A percentile compares a stretch with the other conserved stretches of the same genome.
phyloP scores from a whole-genome alignment of 2,329 filamentous ascomycete species.

The Alternaria gansuensis region DNA sequence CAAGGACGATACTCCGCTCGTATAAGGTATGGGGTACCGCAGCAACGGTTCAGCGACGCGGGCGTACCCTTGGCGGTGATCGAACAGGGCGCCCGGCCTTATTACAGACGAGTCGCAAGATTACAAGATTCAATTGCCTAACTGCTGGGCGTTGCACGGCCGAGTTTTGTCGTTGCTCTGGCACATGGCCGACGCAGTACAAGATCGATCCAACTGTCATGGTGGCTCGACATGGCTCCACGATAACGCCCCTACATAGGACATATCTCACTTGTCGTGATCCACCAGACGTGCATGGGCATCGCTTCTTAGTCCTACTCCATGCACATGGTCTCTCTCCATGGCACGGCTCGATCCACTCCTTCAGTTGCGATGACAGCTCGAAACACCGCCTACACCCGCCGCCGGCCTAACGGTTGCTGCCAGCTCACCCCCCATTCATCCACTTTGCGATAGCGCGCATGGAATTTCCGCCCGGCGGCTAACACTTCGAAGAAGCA shows the following conservation, averaged over 20 bases:
- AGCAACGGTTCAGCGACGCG: slow-evolving; percentile 30
- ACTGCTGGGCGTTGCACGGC: slow-evolving; percentile 13
- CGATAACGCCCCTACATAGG: slow-evolving; percentile 3
- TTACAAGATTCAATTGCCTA: slow-evolving; percentile 24
- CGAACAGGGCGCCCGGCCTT: slow-evolving; percentile 24
- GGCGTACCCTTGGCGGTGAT: slow-evolving; percentile 31
- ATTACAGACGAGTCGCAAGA: slow-evolving; percentile 15
- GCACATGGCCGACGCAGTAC: slow-evolving; percentile 16
- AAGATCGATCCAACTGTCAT: slow-evolving; percentile 5
- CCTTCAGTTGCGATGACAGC: slow-evolving; percentile 6
- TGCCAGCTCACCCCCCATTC: slow-evolving; percentile 10
- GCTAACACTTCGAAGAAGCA: slow-evolving; percentile 29
- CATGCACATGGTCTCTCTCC: slow-evolving; percentile 5
- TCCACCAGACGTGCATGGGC: not conserved
- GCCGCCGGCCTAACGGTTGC: not conserved
- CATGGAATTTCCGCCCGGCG: slow-evolving; percentile 21
- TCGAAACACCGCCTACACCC: slow-evolving; percentile 4
- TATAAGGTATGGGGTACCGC: slow-evolving; percentile 27
- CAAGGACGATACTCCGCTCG: slow-evolving; percentile 6
- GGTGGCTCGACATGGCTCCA: slow-evolving; percentile 6
- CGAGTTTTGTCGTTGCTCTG: slow-evolving; percentile 12
- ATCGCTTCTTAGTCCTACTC: not conserved
- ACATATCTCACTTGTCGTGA: not conserved
- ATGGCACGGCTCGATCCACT: not conserved
- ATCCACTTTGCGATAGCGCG: slow-evolving; percentile 13